Percentiles rank a stretch among this genome's conserved stretches.
Conservation (phyloP, 2,329 filamentous ascomycete genomes). For the Phaeosphaeriaceae sp. region DNA sequence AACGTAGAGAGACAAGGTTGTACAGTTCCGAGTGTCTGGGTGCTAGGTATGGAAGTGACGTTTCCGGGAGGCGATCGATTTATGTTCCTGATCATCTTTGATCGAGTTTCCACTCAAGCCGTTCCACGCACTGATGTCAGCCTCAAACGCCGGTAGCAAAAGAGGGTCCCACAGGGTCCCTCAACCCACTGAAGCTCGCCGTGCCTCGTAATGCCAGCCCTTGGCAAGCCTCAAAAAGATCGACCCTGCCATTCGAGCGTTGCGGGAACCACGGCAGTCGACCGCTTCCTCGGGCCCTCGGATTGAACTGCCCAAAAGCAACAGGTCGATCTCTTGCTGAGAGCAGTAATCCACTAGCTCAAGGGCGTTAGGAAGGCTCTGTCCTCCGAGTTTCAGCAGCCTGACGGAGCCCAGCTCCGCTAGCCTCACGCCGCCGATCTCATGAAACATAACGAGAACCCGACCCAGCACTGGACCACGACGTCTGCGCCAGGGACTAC, state of each 20-base stretch:
- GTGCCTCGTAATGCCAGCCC: not conserved
- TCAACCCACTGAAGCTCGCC: not conserved
- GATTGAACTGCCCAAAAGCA: not conserved
- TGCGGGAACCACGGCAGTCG: not conserved
- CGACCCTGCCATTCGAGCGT: slow-evolving; percentile 1
- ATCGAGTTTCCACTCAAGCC: not conserved
- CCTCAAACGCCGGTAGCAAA: not conserved
- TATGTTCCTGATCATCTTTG: not conserved
- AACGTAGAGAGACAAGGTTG: not conserved
- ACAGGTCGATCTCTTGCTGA: not conserved
- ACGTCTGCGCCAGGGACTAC: not conserved
- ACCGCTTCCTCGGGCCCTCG: not conserved
- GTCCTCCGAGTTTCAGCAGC: not conserved
- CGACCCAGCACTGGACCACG: not conserved
- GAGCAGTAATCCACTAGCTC: not conserved
- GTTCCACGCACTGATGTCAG: not conserved
- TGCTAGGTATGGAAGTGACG: not conserved
- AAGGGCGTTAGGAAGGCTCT: not conserved
- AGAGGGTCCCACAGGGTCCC: not conserved
- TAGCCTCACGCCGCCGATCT: not conserved
- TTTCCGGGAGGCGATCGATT: not conserved
- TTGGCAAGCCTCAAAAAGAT: not conserved
- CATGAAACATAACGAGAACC: slow-evolving; percentile 2
- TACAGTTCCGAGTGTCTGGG: not conserved
- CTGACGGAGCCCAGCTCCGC: not conserved